Evolutionary conservation across 305 asterid species (phyloP).

Genomic region (Stenogyne calaminthoides): DNA sequence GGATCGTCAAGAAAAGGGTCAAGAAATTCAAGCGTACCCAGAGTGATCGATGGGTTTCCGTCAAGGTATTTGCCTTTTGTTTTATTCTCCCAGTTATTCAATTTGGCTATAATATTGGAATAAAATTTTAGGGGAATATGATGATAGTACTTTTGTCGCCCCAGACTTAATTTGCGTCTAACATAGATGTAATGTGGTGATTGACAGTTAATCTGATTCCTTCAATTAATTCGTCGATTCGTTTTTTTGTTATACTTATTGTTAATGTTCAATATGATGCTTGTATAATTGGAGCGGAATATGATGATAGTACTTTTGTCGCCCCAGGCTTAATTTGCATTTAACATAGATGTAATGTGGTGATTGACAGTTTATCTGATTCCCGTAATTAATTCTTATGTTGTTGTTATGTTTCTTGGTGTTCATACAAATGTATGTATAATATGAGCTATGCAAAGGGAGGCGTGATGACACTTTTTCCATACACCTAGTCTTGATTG

Average conservation of each 20-base stretch:
- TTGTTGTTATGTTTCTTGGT: neutral
- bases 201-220: constrained; percentile 57
- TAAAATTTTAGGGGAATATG: constrained; percentile 29
- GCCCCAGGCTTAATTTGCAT: constrained; percentile 67
- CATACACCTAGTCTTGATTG: constrained; percentile 49
- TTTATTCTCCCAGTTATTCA: neutral
- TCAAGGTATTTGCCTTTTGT: constrained; percentile 34
- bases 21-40: constrained; percentile 57
- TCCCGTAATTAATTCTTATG: neutral
- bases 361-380: constrained; percentile 64
- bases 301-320: constrained; percentile 54
- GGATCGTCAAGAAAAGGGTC: constrained; percentile 50
- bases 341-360: constrained; percentile 51
- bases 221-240: no score
- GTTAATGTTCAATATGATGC: no score
- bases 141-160: constrained; percentile 59
- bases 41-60: constrained; percentile 51
- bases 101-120: neutral
- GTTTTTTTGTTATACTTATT: no score
- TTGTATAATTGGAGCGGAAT: constrained; percentile 27
- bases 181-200: constrained; percentile 58
- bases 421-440: neutral
- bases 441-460: constrained; percentile 17
- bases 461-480: constrained; percentile 50
- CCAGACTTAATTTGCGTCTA: constrained; percentile 59